phyloP scores from a whole-genome alignment of 2,329 filamentous ascomycete species.

The Colletotrichum limetticola region DNA sequence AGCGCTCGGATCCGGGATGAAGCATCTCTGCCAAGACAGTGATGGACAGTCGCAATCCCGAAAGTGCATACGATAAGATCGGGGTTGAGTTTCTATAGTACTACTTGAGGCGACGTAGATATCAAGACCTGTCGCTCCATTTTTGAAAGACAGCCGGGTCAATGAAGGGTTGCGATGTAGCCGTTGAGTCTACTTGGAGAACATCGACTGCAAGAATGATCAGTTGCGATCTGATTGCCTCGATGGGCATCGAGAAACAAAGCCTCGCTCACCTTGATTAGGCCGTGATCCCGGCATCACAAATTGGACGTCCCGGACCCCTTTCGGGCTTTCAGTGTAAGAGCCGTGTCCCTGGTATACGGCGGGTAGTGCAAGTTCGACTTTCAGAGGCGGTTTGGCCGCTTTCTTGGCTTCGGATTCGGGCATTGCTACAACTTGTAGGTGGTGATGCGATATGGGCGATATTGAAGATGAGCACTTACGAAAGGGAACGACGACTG shows the following conservation, averaged over 20 bases:
- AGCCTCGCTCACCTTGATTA: conserved; percentile 19
- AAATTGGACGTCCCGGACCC: conserved; percentile 27
- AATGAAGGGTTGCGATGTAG: conserved; percentile 38
- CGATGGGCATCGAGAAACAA: not conserved
- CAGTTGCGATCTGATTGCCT: not conserved
- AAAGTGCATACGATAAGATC: not conserved
- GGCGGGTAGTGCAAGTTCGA: conserved; percentile 20
- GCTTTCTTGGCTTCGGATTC: not conserved
- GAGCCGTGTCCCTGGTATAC: conserved; percentile 33
- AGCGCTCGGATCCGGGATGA: not conserved
- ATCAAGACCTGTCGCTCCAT: conserved; percentile 23
- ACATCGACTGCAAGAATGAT: conserved; percentile 25
- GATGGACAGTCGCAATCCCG: not conserved
- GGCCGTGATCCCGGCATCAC: conserved; percentile 27
- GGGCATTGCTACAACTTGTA: conserved; percentile 5
- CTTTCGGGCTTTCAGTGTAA: conserved; percentile 32
- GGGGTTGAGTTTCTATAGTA: too few species aligned
- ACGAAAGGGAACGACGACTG: not conserved
- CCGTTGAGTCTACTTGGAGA: conserved; percentile 36
- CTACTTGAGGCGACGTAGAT: not conserved
- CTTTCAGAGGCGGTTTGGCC: not conserved
- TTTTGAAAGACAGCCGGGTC: conserved; percentile 33
- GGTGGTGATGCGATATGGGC: not conserved
- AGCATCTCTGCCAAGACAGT: too few species aligned
- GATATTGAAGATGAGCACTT: not conserved